Conservation (phyloP, 768 basidiomycete species). For the Naganishia antarctica region DNA sequence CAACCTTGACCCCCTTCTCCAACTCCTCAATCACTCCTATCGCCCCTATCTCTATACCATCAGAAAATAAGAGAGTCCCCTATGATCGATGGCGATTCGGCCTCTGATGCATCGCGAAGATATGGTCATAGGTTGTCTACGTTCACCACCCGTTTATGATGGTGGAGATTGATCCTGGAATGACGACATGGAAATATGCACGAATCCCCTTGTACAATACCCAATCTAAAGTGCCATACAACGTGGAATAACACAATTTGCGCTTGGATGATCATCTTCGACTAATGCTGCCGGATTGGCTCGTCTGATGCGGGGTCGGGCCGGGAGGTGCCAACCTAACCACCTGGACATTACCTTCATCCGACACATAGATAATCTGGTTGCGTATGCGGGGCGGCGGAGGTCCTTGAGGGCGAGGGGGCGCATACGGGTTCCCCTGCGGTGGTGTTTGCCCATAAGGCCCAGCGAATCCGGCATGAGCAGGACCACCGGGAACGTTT, state of each 20-base stretch:
- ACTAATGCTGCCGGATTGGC: conserved; percentile 15
- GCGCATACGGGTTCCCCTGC: conserved; percentile 33
- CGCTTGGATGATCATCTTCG: neutral
- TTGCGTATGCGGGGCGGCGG: conserved; percentile 34
- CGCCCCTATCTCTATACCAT: neutral
- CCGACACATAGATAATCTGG: conserved; percentile 84
- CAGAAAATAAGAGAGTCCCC: neutral
- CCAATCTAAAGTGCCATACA: neutral
- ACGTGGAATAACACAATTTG: neutral
- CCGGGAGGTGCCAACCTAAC: conserved; percentile 38
- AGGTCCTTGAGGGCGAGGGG: conserved; percentile 33
- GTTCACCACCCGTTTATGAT: too few relatives aligned
- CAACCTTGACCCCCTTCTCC: too few relatives aligned
- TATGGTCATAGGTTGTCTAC: too few relatives aligned
- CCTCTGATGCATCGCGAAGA: neutral
- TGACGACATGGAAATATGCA: neutral
- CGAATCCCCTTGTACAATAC: neutral
- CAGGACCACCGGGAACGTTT: conserved; percentile 15
- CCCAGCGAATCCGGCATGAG: conserved; percentile 6
- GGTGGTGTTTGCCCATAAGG: conserved; percentile 24
- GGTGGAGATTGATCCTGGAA: too few relatives aligned
- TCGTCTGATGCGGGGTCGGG: conserved; percentile 1
- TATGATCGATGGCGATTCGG: conserved; percentile 14
- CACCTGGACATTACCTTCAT: conserved; percentile 57
- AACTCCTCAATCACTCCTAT: too few relatives aligned